Conservation (phyloP, 1,284 basidiomycete species). For the Sanghuangporus sanghuang region DNA sequence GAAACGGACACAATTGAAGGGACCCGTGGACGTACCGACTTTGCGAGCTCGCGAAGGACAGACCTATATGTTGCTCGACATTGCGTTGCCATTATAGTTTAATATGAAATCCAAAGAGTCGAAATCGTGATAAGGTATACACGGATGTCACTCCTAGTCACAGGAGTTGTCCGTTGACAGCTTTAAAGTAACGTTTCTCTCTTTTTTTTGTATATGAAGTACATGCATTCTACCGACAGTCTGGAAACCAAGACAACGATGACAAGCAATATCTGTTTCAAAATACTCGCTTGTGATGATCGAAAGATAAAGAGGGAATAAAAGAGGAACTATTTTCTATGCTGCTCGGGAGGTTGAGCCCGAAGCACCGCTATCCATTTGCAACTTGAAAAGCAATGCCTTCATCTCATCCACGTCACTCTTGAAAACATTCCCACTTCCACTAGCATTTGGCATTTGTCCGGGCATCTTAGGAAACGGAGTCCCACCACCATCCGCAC, state of each 20-base stretch:
- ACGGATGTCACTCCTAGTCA: too few species aligned
- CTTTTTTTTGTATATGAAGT: too few species aligned
- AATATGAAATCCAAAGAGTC: too few species aligned
- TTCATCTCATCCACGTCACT: conserved; percentile 70
- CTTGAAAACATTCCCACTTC: conserved; percentile 51
- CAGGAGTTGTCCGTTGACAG: too few species aligned
- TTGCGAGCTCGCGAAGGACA: conserved; percentile 40
- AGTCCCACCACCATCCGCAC: conserved; percentile 54
- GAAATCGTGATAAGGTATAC: too few species aligned
- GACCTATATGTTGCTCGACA: conserved; percentile 34
- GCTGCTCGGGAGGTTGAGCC: background rate
- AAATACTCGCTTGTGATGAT: background rate
- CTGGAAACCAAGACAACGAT: too few species aligned
- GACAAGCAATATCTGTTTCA: background rate
- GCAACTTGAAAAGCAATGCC: conserved; percentile 44
- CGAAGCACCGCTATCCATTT: conserved; percentile 10
- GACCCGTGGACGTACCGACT: conserved; percentile 29
- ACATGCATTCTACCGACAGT: too few species aligned
- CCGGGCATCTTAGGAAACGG: conserved; percentile 18
- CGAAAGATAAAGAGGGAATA: background rate
- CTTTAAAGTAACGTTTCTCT: too few species aligned
- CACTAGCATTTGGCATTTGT: conserved; percentile 30
- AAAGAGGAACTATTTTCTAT: background rate
- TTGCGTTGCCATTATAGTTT: conserved; percentile 5
- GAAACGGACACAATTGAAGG: background rate